Base-by-base conservation (phyloP, 2,329 filamentous ascomycete species). In the Fusarium armeniacum region DNA sequence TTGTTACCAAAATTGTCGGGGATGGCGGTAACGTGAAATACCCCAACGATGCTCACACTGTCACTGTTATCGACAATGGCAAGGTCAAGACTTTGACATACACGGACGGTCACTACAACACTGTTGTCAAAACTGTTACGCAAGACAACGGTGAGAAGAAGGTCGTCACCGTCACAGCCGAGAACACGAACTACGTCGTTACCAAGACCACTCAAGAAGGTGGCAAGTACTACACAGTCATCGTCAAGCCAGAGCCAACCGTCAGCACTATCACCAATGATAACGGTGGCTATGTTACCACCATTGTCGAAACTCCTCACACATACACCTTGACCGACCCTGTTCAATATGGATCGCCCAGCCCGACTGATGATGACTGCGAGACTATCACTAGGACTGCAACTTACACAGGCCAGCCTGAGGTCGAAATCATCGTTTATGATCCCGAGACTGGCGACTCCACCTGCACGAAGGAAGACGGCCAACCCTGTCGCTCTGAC, bases 401-500 rank as follows among this genome's bases (percentile, higher is more conserved):
- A 24, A 68, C 67, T 18, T 71, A 67, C 11, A 64, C 63, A 3
- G 70, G 65, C 16, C 56, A 76, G 54, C 47, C 45, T 18, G 76
- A 78, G 20, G 73, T 80, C 28, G 74, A 79, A 41, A 71, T 78
- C 43, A 75, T 74, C 62, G 70, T 78, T 43, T 75, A 77, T 49
- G 73, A 80, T 58, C 73, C 74, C 36, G 68, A 69, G 58, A 78
- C 75, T 10, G 78, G 78, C 32, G 67, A 76, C 52, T 71, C 69
- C 7, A 71, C 61, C 11, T 79, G 78, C 71, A 70, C 54, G 43
- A 67, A 75, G 62, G 59, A 74, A 50, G 76, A 71, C 35, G 77
- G 76, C 2, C 57, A 70, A 35, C 72, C 75, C 16, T 80, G 78
- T 62, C 60, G 67, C 26, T 18, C 51, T 12, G 50, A 50, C 28